Conservation (phyloP, 2,329 filamentous ascomycete genomes). For the Diplodia mutila region DNA sequence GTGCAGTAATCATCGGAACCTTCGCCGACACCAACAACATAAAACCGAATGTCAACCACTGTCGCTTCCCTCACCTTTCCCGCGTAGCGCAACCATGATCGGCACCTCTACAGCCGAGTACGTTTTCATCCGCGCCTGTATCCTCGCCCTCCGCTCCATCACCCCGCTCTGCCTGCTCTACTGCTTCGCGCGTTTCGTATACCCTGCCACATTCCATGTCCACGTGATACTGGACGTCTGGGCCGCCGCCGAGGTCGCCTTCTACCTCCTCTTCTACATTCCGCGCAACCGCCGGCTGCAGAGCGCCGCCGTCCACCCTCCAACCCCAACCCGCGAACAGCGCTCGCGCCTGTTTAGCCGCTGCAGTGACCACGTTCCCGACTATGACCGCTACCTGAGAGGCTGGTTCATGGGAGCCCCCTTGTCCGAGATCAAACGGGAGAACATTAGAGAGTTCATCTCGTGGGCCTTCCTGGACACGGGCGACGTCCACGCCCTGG, state of each 20-base stretch:
- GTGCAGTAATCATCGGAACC: neutral
- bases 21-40: neutral
- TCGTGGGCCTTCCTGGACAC: conserved; percentile 70
- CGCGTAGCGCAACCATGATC: conserved; percentile 41
- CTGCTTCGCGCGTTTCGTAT: conserved; percentile 43
- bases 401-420: conserved; percentile 70
- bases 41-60: neutral
- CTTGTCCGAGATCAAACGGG: conserved; percentile 61
- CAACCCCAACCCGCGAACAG: conserved; percentile 49
- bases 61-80: neutral
- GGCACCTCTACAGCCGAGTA: conserved; percentile 45
- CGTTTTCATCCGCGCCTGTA: conserved; percentile 54
- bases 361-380: conserved; percentile 59
- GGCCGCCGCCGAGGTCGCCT: conserved; percentile 56
- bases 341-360: conserved; percentile 61
- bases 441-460: conserved; percentile 70
- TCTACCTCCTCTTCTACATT: conserved; percentile 59
- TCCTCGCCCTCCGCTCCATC: conserved; percentile 54
- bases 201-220: conserved; percentile 36
- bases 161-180: conserved; percentile 56
- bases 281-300: conserved; percentile 59
- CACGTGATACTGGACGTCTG: conserved; percentile 47
- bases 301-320: conserved; percentile 55
- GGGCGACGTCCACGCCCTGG: conserved; percentile 44
- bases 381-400: conserved; percentile 61